These are phyloP conservation scores for Crithidia fasciculata DNA, from an alignment of 208 protist species.

Conservation along the genomic window DNA sequence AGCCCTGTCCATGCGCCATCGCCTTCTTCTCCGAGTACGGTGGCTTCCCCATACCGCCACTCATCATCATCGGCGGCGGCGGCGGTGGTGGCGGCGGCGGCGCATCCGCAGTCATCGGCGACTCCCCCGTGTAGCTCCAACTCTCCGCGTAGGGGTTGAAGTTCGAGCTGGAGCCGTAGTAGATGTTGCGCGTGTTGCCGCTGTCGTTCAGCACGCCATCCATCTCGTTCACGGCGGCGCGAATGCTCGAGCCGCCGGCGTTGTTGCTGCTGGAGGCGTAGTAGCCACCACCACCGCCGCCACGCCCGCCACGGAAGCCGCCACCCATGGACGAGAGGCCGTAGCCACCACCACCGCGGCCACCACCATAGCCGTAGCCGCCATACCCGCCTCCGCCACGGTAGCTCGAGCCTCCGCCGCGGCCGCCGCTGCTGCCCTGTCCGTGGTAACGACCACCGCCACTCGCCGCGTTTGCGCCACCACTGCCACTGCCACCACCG, in stretches of 20 bases:
- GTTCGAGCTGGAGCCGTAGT: conserved; percentile 27
- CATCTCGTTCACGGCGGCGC: conserved; percentile 8
- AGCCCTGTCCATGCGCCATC: not conserved
- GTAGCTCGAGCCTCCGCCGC: not conserved
- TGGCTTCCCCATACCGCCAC: not conserved
- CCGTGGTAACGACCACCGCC: conserved; percentile 19
- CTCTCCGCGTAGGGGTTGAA: conserved; percentile 38
- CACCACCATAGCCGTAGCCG: conserved; percentile 5
- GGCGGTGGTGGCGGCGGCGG: conserved; percentile 1
- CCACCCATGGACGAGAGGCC: not conserved
- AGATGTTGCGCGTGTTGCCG: conserved; percentile 10
- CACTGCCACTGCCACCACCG: conserved; percentile 2
- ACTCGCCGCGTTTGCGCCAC: conserved; percentile 7
- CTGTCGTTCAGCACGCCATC: conserved; percentile 10
- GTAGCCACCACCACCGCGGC: not conserved
- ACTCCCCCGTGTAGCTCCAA: conserved; percentile 27
- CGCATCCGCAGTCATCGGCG: conserved; percentile 2
- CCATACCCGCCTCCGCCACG: conserved; percentile 13
- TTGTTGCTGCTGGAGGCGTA: conserved; percentile 1
- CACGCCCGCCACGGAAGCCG: conserved; percentile 24
- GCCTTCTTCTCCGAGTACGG: conserved; percentile 6
- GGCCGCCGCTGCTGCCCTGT: conserved; percentile 7
- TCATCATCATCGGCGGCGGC: not conserved
- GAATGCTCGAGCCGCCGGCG: conserved; percentile 6
- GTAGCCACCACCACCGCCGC: conserved; percentile 1